phyloP scores from a whole-genome alignment of 2,329 filamentous ascomycete genomes.

The Aspergillus nomiae region DNA sequence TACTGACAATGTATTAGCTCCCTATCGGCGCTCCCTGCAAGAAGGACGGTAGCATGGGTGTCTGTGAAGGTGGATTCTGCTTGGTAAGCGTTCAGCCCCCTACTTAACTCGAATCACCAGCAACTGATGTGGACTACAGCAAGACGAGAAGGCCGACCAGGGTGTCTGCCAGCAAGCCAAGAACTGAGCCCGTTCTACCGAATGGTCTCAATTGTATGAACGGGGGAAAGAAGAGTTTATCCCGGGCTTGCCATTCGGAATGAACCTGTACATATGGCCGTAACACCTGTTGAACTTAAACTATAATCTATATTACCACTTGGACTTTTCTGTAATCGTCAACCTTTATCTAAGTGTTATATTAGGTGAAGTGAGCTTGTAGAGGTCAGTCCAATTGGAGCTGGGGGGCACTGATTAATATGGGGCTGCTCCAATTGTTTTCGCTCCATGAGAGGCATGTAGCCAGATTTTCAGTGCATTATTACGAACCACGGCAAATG shows the following conservation, averaged over 20 bases:
- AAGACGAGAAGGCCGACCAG: constrained; percentile 5
- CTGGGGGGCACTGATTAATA: no score
- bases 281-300: background rate
- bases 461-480: no score
- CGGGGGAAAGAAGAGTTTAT: background rate
- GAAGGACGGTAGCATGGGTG: constrained; percentile 14
- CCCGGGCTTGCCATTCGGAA: background rate
- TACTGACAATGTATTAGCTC: constrained; percentile 5
- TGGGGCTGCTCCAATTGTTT: no score
- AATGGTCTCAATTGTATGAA: no score
- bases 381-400: no score
- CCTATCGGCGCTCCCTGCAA: constrained; percentile 8
- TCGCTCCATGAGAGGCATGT: no score
- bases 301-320: background rate
- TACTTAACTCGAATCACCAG: background rate
- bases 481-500: no score
- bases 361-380: background rate
- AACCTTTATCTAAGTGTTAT: background rate
- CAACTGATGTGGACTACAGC: background rate
- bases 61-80: constrained; percentile 13
- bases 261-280: background rate
- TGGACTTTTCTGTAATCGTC: no score
- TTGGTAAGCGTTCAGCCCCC: background rate
- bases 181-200: background rate
- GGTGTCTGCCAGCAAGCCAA: constrained; percentile 5